These are phyloP conservation scores for Phytophthora boehmeriae DNA, from an alignment of 352 stramenopile genomes.

Conservation along the genomic window DNA sequence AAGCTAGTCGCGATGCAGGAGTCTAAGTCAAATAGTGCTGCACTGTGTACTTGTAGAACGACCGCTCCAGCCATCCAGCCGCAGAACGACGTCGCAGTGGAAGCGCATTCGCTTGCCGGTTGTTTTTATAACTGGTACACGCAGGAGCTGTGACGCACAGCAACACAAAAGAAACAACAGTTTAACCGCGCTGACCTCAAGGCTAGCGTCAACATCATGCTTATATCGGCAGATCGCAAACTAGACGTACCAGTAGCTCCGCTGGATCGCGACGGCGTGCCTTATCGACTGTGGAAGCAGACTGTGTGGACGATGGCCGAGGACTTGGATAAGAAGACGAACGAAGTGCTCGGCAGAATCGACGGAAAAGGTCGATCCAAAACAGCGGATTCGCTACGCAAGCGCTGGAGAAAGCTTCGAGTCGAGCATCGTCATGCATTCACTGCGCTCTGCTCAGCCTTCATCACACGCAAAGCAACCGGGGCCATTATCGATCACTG, in stretches of 20 bases:
- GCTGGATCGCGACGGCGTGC: background rate
- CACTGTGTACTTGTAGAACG: background rate
- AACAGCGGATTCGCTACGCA: slow-evolving; percentile 3
- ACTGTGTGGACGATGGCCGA: slow-evolving; percentile 6
- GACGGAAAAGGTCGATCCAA: slow-evolving; percentile 4
- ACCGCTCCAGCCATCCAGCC: background rate
- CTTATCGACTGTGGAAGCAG: slow-evolving; percentile 7
- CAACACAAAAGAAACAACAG: background rate
- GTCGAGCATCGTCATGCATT: background rate
- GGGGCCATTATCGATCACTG: background rate
- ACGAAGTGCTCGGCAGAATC: background rate
- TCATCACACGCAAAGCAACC: background rate
- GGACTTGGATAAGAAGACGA: slow-evolving; percentile 1
- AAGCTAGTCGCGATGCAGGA: background rate
- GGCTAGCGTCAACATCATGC: slow-evolving; percentile 8
- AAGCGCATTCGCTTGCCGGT: slow-evolving; percentile 2
- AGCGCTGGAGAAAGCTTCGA: slow-evolving; percentile 4
- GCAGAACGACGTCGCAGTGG: background rate
- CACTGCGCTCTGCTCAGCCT: background rate
- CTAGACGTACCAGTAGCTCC: background rate
- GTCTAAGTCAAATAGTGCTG: background rate
- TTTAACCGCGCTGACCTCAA: slow-evolving; percentile 1
- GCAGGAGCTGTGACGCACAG: no score
- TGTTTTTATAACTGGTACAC: slow-evolving; percentile 20
- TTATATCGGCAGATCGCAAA: background rate